Base-by-base conservation (phyloP, 2,329 filamentous ascomycete genomes). In the Fusarium nelsonii region DNA sequence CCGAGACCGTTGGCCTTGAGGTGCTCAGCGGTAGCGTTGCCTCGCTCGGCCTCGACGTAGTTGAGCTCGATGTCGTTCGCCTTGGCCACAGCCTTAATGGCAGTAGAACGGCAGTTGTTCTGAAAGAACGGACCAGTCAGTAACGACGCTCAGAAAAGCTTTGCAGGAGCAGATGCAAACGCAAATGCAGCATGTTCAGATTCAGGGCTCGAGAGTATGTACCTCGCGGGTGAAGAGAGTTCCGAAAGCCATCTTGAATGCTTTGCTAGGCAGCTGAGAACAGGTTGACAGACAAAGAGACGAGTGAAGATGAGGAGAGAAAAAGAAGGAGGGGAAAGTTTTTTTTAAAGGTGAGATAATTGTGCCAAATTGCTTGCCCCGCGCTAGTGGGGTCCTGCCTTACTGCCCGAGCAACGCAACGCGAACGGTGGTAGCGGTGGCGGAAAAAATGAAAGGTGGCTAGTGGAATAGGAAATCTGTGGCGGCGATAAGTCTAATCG, bases 21-120 rank as follows among this genome's bases (percentile, higher is more conserved):
- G 87, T 97, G 97, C 80, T 97, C 94, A 72, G 85, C 82, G 73
- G 88, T 87, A 63, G 91, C 83, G 77, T 90, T 90, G 71, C 82
- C 82, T 69, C 88, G 85, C 80, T 91, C 84, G 71, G 90, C 91
- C 77, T 92, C 84, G 75, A 96, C 91, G 73, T 94, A 83, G 84
- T 97, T 93, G 76, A 99, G 83, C 73, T 98, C 94, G 80, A 99
- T 89, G 81, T 92, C 90, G 85, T 98, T 98, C 85, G 93, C 94
- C 91, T 99, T 98, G 77, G 96, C 96, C 80, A 97, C 93, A 77
- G 93, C 94, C 82, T 91, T 89, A 83, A 97, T 92, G 81, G 91
- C 90, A 78, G 91, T 92, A 82, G 91, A 92, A 87, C 95, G 94
- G 83, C 92, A 87, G 89, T 97, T 97, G 81, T 87, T 88, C 94